These are phyloP conservation scores for Gossypium longicalyx DNA, from an alignment of 345 rosid genomes.

Conservation along the genomic window DNA sequence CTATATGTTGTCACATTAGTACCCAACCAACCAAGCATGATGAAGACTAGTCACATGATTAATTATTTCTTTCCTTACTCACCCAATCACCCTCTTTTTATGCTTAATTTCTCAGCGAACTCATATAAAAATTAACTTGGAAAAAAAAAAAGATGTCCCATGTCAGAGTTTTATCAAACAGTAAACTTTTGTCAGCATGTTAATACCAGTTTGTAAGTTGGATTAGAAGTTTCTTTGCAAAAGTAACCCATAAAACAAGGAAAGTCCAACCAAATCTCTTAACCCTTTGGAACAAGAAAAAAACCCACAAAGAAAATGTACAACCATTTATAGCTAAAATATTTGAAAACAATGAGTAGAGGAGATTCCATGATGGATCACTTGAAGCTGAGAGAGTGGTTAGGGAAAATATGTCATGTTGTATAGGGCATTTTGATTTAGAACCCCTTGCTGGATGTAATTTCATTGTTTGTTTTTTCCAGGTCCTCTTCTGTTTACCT, in stretches of 20 bases:
- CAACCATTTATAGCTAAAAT: conserved; percentile 19
- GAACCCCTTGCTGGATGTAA: conserved; percentile 19
- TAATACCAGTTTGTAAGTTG: conserved; percentile 6
- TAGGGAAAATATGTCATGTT: conserved; percentile 13
- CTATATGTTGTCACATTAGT: conserved; percentile 5
- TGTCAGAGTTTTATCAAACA: conserved; percentile 9
- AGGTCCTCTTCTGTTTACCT: conserved; percentile 33
- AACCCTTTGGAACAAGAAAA: background rate
- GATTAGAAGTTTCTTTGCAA: conserved; percentile 23
- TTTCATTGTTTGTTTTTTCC: conserved; percentile 34
- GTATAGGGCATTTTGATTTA: background rate
- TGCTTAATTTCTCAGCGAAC: background rate
- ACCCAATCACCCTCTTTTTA: background rate
- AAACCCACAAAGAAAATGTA: conserved; percentile 3
- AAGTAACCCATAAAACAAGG: conserved; percentile 19
- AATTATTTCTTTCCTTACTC: background rate
- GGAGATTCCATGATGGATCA: conserved; percentile 25
- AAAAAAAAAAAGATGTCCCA: background rate
- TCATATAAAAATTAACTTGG: background rate
- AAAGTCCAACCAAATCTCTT: conserved; percentile 12
- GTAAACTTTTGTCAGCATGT: conserved; percentile 13
- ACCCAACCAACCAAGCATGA: conserved; percentile 13
- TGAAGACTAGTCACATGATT: conserved; percentile 8
- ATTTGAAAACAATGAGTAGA: conserved; percentile 7
- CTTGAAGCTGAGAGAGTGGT: conserved; percentile 36